Evolutionary conservation across 2,329 filamentous ascomycete genomes (phyloP).

Genomic region (Pseudogymnoascus sp.): DNA sequence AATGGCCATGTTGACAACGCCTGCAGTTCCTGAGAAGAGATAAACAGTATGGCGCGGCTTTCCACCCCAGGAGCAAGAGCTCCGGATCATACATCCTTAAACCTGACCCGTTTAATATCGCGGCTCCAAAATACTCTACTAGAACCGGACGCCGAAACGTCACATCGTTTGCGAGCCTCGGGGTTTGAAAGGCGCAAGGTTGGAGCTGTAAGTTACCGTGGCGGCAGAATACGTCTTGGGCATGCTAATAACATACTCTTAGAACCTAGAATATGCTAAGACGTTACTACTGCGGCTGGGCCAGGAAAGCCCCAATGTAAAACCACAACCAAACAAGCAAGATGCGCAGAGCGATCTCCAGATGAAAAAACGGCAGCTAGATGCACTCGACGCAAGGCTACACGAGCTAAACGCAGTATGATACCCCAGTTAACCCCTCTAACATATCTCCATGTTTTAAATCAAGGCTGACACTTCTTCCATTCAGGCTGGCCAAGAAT

Average conservation of each 20-base stretch:
- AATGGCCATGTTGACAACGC: background rate
- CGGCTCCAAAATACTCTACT: constrained; percentile 60
- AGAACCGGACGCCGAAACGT: constrained; percentile 50
- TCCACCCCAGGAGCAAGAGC: constrained; percentile 1
- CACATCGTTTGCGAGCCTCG: constrained; percentile 48
- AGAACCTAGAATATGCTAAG: constrained; percentile 68
- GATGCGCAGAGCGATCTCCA: constrained; percentile 56
- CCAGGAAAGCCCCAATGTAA: constrained; percentile 54
- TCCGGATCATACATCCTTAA: constrained; percentile 19
- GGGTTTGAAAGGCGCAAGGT: constrained; percentile 58
- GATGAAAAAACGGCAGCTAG: constrained; percentile 56
- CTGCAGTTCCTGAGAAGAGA: background rate
- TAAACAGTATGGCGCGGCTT: constrained; percentile 7
- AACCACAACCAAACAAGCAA: constrained; percentile 48
- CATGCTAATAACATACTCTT: background rate
- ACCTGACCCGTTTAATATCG: constrained; percentile 56
- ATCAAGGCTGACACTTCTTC: constrained; percentile 16
- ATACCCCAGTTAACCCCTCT: background rate
- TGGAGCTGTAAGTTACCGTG: constrained; percentile 37
- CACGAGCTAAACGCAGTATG: constrained; percentile 57
- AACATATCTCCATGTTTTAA: constrained; percentile 17
- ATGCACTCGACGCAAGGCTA: constrained; percentile 56
- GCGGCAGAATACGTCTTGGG: background rate
- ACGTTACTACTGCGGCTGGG: constrained; percentile 61
- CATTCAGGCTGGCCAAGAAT: constrained; percentile 9